These are phyloP conservation scores for Syzygium syzygioides DNA, from an alignment of 441 rosid species.

Conservation along the genomic window DNA sequence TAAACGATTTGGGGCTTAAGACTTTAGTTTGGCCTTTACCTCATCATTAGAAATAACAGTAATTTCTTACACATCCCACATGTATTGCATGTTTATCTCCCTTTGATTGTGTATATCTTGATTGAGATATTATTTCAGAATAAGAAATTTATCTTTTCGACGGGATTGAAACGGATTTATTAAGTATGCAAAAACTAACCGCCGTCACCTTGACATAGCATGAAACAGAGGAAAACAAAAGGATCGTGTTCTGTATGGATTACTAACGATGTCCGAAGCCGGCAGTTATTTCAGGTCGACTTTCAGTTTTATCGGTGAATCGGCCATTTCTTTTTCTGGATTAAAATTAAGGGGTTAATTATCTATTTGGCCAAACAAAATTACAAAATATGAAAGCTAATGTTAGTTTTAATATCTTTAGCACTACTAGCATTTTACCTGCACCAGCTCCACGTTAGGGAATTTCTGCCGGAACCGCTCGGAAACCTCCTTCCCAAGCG, in stretches of 20 bases:
- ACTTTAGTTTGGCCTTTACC: too few species aligned
- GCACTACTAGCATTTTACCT: not conserved
- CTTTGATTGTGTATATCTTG: too few species aligned
- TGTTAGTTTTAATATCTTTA: not conserved
- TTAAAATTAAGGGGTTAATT: not conserved
- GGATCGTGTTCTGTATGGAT: not conserved
- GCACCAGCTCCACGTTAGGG: not conserved
- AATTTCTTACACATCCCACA: too few species aligned
- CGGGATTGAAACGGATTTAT: too few species aligned
- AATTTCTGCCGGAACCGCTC: not conserved
- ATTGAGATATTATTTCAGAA: too few species aligned
- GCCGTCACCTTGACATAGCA: too few species aligned
- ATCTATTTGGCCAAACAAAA: not conserved
- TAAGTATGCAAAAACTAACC: too few species aligned
- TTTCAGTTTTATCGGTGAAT: not conserved
- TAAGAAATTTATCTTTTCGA: too few species aligned
- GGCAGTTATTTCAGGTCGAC: not conserved
- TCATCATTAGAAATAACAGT: too few species aligned
- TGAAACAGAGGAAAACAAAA: too few species aligned
- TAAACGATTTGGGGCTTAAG: too few species aligned
- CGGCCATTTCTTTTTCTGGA: not conserved
- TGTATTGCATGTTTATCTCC: too few species aligned
- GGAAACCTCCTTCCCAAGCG: constrained; percentile 1
- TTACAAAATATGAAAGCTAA: not conserved
- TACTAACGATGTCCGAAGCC: not conserved